Evolutionary conservation across 805 yeast genomes (phyloP).

Genomic region (Candida railenensis): DNA sequence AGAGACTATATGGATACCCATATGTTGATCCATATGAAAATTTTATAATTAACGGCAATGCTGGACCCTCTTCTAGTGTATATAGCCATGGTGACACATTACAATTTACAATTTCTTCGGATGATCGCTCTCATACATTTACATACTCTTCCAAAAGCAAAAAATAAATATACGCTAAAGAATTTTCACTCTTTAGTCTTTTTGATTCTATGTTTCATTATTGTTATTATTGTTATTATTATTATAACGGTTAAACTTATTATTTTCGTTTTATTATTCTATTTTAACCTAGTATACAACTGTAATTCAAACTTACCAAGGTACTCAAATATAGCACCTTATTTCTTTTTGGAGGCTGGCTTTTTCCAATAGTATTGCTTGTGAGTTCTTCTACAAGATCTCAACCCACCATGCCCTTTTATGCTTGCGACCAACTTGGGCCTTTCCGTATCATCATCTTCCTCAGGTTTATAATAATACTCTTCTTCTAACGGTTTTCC

Average conservation of each 20-base stretch:
- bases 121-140: neutral
- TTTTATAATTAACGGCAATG: neutral
- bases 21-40: slow-evolving; percentile 14
- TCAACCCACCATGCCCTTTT: slow-evolving; percentile 76
- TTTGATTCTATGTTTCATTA: no score
- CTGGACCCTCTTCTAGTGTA: neutral
- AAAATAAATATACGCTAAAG: no score
- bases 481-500: slow-evolving; percentile 94
- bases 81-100: neutral
- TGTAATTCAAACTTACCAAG: neutral
- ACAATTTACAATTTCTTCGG: neutral
- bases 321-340: slow-evolving; percentile 1
- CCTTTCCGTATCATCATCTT: slow-evolving; percentile 72
- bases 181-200: no score
- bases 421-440: slow-evolving; percentile 67
- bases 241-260: no score
- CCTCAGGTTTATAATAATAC: slow-evolving; percentile 84
- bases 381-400: slow-evolving; percentile 91
- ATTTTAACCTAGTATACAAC: neutral
- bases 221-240: no score
- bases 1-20: slow-evolving; percentile 25
- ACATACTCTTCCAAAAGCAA: neutral
- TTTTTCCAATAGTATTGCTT: slow-evolving; percentile 81
- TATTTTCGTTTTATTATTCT: no score
- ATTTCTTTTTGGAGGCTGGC: slow-evolving; percentile 49